Conservation (phyloP, 1,139 yeast genomes). For the Hemisphaericaspora lyxosophila region DNA sequence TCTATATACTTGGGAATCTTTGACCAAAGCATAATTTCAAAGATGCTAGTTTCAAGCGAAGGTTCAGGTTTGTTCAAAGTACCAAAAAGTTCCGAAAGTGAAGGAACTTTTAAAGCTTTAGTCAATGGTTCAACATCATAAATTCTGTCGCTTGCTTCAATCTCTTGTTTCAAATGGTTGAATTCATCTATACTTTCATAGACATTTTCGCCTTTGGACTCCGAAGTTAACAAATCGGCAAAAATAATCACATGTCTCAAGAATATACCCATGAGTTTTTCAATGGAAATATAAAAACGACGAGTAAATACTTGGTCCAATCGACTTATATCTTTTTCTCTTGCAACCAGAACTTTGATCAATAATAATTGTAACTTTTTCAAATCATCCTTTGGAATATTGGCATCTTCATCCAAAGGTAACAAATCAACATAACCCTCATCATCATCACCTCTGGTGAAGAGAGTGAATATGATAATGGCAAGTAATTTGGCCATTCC, state of each 20-base stretch:
- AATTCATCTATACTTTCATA: conserved; percentile 20
- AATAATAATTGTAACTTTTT: conserved; percentile 3
- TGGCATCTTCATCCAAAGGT: conserved; percentile 1
- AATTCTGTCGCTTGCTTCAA: conserved; percentile 4
- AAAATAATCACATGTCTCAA: conserved; percentile 39
- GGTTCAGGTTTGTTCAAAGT: conserved; percentile 11
- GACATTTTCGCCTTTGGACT: conserved; percentile 25
- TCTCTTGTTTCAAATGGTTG: conserved; percentile 14
- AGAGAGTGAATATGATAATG: conserved; percentile 21
- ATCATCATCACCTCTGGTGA: conserved; percentile 7
- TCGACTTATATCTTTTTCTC: conserved; percentile 5
- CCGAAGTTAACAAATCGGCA: conserved; percentile 32
- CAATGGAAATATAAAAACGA: conserved; percentile 27
- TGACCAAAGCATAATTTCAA: conserved; percentile 26
- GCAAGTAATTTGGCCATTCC: conserved; percentile 32
- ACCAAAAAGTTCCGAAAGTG: conserved; percentile 19
- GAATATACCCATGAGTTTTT: conserved; percentile 33
- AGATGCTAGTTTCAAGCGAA: conserved; percentile 26
- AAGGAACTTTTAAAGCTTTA: conserved; percentile 21
- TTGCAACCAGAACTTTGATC: neutral
- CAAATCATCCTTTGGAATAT: neutral
- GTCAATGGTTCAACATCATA: conserved; percentile 19
- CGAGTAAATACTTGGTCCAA: conserved; percentile 11
- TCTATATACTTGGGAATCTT: conserved; percentile 26
- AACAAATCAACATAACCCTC: conserved; percentile 4